Evolutionary conservation across 164 flowering plant genomes (phyloP), one percentile per base, ranked within the genome.

Genomic region (Magnolia kwangsiensis): DNA sequence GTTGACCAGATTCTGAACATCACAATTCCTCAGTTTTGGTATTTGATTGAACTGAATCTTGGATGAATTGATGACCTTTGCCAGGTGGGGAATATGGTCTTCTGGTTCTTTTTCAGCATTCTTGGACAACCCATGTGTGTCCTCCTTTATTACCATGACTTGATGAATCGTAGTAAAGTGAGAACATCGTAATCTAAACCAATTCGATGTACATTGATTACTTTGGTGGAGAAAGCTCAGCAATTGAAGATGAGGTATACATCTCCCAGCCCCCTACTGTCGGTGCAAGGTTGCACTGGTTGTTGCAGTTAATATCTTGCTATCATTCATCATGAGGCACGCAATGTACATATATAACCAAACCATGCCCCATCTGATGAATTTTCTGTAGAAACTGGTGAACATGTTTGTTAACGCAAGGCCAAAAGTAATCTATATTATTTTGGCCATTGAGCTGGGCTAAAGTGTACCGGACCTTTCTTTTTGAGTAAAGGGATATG

Each of bases 61-160:
- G 24, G 18, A 70, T 14, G 20, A 59, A 51, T 66, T 27, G 24
- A 9, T 69, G 8, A 23, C 20, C 7, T 63, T 31, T 71, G 74
- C 63, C 90, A 96, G 99, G 99, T 92, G 67, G 99, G 99, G 50
- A 96, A 94, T 73, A 92, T 91, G 92, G 81, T 94, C 50, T 92
- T 96, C 86, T 96, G 99, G 99, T 87, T 88, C 85, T 80, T 88
- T 67, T 96, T 96, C 87, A 77, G 99, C 85, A 94, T 96, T 71
- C 83, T 92, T 68, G 98, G 99, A 59, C 99, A 96, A 78, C 99
- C 99, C 1, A 94, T 90, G 98, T 90, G 90, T 61, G 82, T 96
- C 73, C 92, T 94, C 50, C 87, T 96, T 0, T 93, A 96, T 78
- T 96, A 96, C 84, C 99, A 96, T 81, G 98, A 94, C 79, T 45